Conservation (phyloP, 768 basidiomycete genomes). For the Mycena floridula region DNA sequence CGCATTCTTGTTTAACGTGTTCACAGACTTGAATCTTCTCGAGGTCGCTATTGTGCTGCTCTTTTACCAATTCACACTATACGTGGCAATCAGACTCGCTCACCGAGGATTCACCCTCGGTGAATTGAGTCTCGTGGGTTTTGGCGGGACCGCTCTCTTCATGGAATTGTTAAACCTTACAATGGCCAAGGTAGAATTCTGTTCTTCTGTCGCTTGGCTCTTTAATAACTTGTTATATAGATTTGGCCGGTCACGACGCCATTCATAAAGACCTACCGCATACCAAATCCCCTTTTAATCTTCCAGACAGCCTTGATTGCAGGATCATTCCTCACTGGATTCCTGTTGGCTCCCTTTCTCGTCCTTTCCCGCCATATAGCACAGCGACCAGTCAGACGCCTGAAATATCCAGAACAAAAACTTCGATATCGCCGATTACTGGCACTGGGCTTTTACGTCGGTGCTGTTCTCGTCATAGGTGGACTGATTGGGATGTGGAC, state of each 20-base stretch:
- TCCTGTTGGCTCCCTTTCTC: conserved; percentile 89
- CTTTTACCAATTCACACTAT: conserved; percentile 90
- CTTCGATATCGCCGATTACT: conserved; percentile 74
- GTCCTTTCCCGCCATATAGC: conserved; percentile 90
- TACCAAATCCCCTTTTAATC: conserved; percentile 86
- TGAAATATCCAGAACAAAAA: conserved; percentile 79
- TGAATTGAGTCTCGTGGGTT: conserved; percentile 84
- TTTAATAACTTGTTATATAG: conserved; percentile 27
- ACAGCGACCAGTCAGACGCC: conserved; percentile 74
- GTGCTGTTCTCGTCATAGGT: conserved; percentile 69
- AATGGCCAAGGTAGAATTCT: conserved; percentile 66
- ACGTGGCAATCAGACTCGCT: conserved; percentile 82
- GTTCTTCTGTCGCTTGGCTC: neutral
- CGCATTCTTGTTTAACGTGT: neutral
- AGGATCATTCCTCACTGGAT: conserved; percentile 88
- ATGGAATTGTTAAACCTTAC: conserved; percentile 87
- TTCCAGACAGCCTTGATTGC: conserved; percentile 92
- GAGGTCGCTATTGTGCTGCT: conserved; percentile 68
- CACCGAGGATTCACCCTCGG: conserved; percentile 95
- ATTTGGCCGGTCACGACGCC: conserved; percentile 75
- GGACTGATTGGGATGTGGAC: conserved; percentile 90
- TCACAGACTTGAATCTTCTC: conserved; percentile 67
- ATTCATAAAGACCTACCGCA: conserved; percentile 86
- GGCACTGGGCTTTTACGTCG: conserved; percentile 79
- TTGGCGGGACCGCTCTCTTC: conserved; percentile 80